Percentiles rank a stretch among this genome's conserved stretches.
Evolutionary conservation across 2,329 filamentous ascomycete species (phyloP).

Genomic region (Botrytis pseudocinerea): DNA sequence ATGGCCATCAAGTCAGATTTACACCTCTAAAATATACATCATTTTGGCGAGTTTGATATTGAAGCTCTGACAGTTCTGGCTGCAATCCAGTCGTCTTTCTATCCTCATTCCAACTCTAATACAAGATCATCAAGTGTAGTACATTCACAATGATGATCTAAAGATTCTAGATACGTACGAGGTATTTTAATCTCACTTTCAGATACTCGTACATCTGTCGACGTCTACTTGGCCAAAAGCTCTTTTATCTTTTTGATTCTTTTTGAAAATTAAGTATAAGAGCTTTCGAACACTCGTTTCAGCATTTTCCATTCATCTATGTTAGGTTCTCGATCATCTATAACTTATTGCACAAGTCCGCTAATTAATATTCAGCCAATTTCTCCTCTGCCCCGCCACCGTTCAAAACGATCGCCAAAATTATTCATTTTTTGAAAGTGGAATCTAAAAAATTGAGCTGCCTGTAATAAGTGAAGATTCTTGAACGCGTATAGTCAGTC

Average conservation of each 20-base stretch:
- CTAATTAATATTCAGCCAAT: neutral
- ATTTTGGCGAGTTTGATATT: neutral
- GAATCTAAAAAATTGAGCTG: neutral
- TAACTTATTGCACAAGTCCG: neutral
- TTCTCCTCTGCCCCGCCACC: neutral
- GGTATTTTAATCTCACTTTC: neutral
- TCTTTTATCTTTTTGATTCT: neutral
- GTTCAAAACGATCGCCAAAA: neutral
- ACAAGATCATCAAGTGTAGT: neutral
- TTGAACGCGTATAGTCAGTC: neutral
- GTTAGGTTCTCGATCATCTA: neutral
- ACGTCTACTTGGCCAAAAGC: neutral
- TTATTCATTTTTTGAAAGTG: neutral
- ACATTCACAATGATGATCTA: neutral
- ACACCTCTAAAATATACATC: neutral
- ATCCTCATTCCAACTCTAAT: neutral
- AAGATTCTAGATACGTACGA: neutral
- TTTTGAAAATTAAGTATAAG: neutral
- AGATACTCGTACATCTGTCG: neutral
- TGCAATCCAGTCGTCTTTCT: neutral
- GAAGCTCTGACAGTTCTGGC: neutral
- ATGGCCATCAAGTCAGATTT: neutral
- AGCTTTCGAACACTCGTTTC: neutral
- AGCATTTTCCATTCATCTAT: neutral
- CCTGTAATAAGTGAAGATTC: neutral